Conservation (phyloP, 1,139 yeast species). For the Yarrowia galli region DNA sequence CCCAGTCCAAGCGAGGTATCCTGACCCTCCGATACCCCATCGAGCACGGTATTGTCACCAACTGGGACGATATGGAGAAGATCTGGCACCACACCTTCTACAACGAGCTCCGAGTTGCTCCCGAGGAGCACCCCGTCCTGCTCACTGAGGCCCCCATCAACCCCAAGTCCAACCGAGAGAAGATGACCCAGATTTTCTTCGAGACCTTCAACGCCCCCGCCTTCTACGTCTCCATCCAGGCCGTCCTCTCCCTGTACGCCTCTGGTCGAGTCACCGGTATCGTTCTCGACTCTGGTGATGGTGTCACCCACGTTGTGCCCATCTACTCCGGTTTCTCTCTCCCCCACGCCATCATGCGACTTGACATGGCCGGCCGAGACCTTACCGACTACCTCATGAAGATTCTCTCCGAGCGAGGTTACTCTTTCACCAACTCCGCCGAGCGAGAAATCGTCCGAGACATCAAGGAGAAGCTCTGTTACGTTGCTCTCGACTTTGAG, state of each 20-base stretch:
- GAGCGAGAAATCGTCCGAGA: conserved; percentile 99
- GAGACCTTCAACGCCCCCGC: conserved; percentile 99
- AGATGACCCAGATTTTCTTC: conserved; percentile 98
- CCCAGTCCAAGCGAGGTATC: conserved; percentile 99
- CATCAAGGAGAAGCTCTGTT: conserved; percentile 98
- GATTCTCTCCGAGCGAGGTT: conserved; percentile 98
- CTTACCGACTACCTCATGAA: conserved; percentile 98
- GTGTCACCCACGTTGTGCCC: conserved; percentile 99
- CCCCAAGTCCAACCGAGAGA: conserved; percentile 99
- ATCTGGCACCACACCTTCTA: conserved; percentile 99
- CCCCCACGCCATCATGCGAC: conserved; percentile 98
- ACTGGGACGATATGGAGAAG: conserved; percentile 99
- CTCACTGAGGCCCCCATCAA: conserved; percentile 99
- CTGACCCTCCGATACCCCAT: conserved; percentile 98
- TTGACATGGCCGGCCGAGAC: conserved; percentile 99
- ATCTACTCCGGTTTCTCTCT: conserved; percentile 99
- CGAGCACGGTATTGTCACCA: conserved; percentile 99
- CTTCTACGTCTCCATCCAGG: conserved; percentile 97
- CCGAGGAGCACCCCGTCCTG: conserved; percentile 98
- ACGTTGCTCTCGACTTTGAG: conserved; percentile 94
- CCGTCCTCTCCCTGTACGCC: conserved; percentile 96
- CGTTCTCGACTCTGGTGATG: conserved; percentile 99
- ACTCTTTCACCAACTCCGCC: conserved; percentile 97
- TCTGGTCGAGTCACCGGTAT: conserved; percentile 99
- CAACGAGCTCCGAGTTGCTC: conserved; percentile 98